Base-by-base conservation (phyloP, 768 basidiomycete species). In the Psilocybe sp. region DNA sequence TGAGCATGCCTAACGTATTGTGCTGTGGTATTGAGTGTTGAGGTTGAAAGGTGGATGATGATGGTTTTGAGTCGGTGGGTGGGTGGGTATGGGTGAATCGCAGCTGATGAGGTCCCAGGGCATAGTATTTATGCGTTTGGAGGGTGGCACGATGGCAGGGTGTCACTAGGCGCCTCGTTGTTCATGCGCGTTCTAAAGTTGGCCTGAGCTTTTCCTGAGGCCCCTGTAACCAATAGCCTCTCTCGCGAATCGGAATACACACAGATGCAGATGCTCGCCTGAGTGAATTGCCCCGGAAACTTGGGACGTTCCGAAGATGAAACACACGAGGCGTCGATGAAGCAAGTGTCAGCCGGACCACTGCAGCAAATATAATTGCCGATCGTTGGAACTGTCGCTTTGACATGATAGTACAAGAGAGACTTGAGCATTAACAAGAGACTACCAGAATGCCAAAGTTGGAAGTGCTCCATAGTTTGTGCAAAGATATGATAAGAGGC, bases 1-100 rank as follows among this genome's bases (percentile, higher is more conserved):
- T 81, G 31, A 89, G 78, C 75, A 89, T 80, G 28, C 28, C 23
- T 28, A 28, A 28, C 4, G 23, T 28, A 28, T 28, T 4, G 34
- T 6, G 40, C 23, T 6, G 2, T 36, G 37, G 11, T 13, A 39
- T 40, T 20, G 10, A 31, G 42, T n/a, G 14, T 28, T 4, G 33
- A 16, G 34, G 14, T 28, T 4, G 33, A 16, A 19, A 36, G 45
- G 13, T 31, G 14, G 45, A 28, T 13, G 15, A 13, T 41, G 19
- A 42, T 33, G 33, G 20, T 19, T 11, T 20, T 31, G 44, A 36
- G 33, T 37, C 13, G 15, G 40, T 15, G 15, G 31, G 33, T 37
- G 23, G 15, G 40, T 15, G 15, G 37, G 40, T 37, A 31, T 31
- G 19, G 38, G 40, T 23, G 37, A 19, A n/a, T 20, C 13, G 20